Percentiles rank a stretch among this genome's conserved stretches.
These are phyloP conservation scores for Galerina sulciceps DNA, from an alignment of 768 basidiomycete genomes.

Conservation along the genomic window DNA sequence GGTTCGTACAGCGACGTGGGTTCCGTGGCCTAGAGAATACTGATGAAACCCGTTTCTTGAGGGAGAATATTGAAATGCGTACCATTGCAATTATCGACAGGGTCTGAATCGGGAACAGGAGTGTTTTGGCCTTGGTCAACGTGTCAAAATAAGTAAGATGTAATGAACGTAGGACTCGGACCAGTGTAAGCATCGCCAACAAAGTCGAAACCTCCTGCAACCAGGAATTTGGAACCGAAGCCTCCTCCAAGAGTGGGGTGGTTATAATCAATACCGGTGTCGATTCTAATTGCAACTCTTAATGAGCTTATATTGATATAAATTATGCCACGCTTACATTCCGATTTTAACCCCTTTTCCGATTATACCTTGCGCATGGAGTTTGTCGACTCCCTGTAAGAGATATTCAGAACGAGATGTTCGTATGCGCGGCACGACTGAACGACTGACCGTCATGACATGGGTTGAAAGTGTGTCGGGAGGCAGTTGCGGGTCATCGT, in stretches of 20 bases:
- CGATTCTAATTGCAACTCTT: conserved; percentile 40
- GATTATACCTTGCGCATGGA: conserved; percentile 63
- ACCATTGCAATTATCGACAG: conserved; percentile 57
- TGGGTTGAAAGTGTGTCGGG: conserved; percentile 56
- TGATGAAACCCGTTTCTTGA: background rate
- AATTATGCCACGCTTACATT: conserved; percentile 42
- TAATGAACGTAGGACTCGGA: conserved; percentile 11
- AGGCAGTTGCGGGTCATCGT: conserved; percentile 44
- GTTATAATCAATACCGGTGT: conserved; percentile 59
- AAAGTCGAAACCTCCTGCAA: conserved; percentile 58
- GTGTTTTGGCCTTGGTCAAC: conserved; percentile 40
- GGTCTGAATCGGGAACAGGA: conserved; percentile 56
- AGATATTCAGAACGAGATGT: background rate
- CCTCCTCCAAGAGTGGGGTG: conserved; percentile 59
- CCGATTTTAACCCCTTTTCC: conserved; percentile 73
- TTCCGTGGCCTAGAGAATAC: conserved; percentile 44
- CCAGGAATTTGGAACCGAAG: conserved; percentile 54
- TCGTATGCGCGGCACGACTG: background rate
- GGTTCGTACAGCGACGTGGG: conserved; percentile 47
- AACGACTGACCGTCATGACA: conserved; percentile 50
- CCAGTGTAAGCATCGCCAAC: conserved; percentile 60
- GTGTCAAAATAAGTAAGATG: background rate
- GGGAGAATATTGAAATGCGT: background rate
- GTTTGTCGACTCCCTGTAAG: conserved; percentile 60
- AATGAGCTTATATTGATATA: background rate